Conservation (phyloP, 352 stramenopile genomes). For the Phytophthora macrochlamydospora region DNA sequence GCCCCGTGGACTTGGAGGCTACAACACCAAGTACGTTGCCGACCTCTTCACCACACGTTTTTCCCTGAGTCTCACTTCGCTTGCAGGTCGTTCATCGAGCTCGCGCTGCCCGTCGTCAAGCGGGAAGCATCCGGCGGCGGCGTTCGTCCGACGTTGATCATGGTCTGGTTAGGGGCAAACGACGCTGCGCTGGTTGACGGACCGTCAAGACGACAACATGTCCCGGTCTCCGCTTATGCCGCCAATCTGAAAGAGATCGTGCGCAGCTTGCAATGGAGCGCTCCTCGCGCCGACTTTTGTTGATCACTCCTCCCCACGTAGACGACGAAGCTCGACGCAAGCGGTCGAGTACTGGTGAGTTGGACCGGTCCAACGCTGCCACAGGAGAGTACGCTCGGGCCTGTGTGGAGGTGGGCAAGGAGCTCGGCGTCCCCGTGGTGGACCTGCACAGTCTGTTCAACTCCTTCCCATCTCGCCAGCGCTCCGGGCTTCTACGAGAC, state of each 20-base stretch:
- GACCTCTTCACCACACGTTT: background rate
- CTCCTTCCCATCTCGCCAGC: constrained; percentile 29
- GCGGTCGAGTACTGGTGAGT: constrained; percentile 13
- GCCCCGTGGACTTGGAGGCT: constrained; percentile 63
- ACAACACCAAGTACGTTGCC: constrained; percentile 43
- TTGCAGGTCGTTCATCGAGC: constrained; percentile 44
- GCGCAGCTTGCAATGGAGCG: constrained; percentile 17
- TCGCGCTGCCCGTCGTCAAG: constrained; percentile 45
- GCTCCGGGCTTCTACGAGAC: constrained; percentile 41
- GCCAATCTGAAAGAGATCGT: constrained; percentile 45
- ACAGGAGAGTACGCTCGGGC: constrained; percentile 40
- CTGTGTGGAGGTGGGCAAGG: constrained; percentile 37
- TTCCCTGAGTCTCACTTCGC: background rate
- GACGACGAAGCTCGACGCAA: constrained; percentile 33
- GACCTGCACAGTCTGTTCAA: constrained; percentile 55
- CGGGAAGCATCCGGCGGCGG: constrained; percentile 34
- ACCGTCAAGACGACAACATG: constrained; percentile 33
- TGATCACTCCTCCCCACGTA: constrained; percentile 54
- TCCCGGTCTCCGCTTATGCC: constrained; percentile 50
- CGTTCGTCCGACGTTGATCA: constrained; percentile 42
- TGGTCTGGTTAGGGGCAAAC: constrained; percentile 66
- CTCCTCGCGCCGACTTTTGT: constrained; percentile 34
- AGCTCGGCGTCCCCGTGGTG: constrained; percentile 32
- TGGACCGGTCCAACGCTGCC: constrained; percentile 47
- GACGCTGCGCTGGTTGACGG: constrained; percentile 52